Evolutionary conservation across 352 stramenopile species (phyloP), one percentile per base, ranked within the genome.

Genomic region (Phytopythium cucurbitacearum): DNA sequence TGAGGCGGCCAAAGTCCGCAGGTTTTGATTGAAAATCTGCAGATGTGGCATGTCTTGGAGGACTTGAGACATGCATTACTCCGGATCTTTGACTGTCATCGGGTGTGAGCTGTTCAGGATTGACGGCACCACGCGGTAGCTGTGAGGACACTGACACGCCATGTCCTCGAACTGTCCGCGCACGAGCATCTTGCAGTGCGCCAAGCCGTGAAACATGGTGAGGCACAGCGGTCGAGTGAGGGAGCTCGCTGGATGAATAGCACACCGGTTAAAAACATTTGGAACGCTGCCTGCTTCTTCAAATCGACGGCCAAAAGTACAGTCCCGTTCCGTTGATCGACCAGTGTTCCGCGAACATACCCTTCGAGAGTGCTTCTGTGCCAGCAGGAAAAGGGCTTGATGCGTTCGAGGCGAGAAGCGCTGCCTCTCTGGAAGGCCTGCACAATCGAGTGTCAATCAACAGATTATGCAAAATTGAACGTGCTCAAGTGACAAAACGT

Each of bases 31-130:
- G 9, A 7, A 5, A 11, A 15, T 48, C 7, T 49, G 21, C 8
- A 62, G 48, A 15, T 53, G 49, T 12, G 9, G 11, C 21, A 70
- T 21, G 5, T 42, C 40, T 3, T 49, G 37, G 2, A 73, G 21
- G 12, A 49, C 16, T 28, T 32, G 44, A 4, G 10, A 7, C 44
- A 64, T 46, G 12, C 53, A 60, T 28, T 48, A 47, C 7, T 59
- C 60, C 3, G 62, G 53, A 16, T 76, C 61, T 42, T 73, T 63
- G 28, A 73, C 40, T 9, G 70, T 48, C 33, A 76, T 64, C 49
- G 51, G 16, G 41, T 76, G 67, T 2, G 53, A 60, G 4, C 46
- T 52, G 7, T 67, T 57, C 0, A 36, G 40, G 5, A 76, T 55
- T 5, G 57, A 44, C 1, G 38, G 32, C 8, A 10, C 52, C 33